Conservation (phyloP, 495 filamentous ascomycete species). For the Copromyces sp. region DNA sequence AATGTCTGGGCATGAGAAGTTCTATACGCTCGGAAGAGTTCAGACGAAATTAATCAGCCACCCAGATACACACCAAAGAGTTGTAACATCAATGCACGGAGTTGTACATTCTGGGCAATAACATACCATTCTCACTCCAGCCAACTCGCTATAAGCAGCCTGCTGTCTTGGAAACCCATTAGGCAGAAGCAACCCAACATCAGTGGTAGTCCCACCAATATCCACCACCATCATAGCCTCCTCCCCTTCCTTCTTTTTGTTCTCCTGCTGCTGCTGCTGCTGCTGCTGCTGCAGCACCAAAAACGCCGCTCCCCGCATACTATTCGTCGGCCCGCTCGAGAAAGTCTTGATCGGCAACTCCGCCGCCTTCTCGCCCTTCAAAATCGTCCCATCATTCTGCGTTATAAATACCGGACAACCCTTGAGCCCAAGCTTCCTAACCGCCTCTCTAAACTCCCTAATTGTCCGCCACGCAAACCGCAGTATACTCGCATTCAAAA, state of each 20-base stretch:
- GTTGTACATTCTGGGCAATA: not conserved
- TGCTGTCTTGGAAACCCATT: conserved; percentile 38
- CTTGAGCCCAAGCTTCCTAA: conserved; percentile 33
- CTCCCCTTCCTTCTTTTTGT: not conserved
- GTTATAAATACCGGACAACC: conserved; percentile 43
- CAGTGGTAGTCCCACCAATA: conserved; percentile 42
- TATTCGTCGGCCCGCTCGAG: conserved; percentile 45
- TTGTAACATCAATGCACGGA: not conserved
- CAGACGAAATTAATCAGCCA: not conserved
- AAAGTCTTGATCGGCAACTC: conserved; percentile 45
- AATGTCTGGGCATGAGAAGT: conserved; percentile 40
- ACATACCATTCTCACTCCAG: conserved; percentile 31
- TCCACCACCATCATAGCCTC: conserved; percentile 38
- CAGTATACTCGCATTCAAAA: conserved; percentile 46
- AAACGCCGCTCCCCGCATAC: conserved; percentile 47
- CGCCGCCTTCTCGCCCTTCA: conserved; percentile 37
- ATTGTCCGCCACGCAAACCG: conserved; percentile 41
- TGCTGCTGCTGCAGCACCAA: conserved; percentile 18
- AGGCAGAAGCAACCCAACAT: conserved; percentile 31
- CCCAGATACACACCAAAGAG: not conserved
- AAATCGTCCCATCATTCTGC: conserved; percentile 47
- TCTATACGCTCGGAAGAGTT: conserved; percentile 7
- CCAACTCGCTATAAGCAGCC: conserved; percentile 32
- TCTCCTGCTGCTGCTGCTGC: conserved; percentile 14
- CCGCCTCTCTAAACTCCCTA: conserved; percentile 34